phyloP scores from a whole-genome alignment of 2,329 filamentous ascomycete species.

The Colletotrichum incanum region DNA sequence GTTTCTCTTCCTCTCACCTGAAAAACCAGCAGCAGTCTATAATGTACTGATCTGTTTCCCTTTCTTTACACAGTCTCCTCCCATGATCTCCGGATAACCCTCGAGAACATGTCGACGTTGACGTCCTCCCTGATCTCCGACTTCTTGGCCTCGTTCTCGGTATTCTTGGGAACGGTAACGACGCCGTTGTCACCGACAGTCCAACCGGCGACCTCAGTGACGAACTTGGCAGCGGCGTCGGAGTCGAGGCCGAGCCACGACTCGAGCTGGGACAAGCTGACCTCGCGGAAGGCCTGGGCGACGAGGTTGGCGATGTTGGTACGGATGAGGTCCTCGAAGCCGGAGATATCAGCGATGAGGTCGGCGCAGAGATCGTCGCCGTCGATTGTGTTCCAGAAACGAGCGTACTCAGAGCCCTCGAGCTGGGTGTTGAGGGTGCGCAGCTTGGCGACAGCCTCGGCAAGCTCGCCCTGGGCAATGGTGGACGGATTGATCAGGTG shows the following conservation, averaged over 20 bases:
- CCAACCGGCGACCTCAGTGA: slow-evolving; percentile 90
- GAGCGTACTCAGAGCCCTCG: slow-evolving; percentile 89
- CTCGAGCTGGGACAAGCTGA: slow-evolving; percentile 78
- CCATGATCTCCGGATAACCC: slow-evolving; percentile 87
- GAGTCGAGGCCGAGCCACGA: slow-evolving; percentile 82
- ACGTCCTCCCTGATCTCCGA: slow-evolving; percentile 96
- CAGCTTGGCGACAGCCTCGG: slow-evolving; percentile 93
- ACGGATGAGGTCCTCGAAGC: slow-evolving; percentile 95
- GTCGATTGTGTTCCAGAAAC: slow-evolving; percentile 95
- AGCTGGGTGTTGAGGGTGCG: slow-evolving; percentile 88
- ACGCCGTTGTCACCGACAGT: slow-evolving; percentile 76
- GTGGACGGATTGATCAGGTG: slow-evolving; percentile 91
- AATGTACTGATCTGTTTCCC: not conserved
- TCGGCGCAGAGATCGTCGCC: slow-evolving; percentile 97
- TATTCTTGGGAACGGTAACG: slow-evolving; percentile 89
- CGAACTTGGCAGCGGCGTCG: slow-evolving; percentile 81
- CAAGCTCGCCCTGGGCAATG: slow-evolving; percentile 78
- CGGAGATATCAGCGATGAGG: slow-evolving; percentile 91
- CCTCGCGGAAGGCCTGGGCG: slow-evolving; percentile 83
- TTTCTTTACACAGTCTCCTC: slow-evolving; percentile 78
- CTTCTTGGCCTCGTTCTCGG: slow-evolving; percentile 98
- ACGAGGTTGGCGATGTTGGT: slow-evolving; percentile 91
- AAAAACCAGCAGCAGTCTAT: not conserved
- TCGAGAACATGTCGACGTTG: slow-evolving; percentile 87
- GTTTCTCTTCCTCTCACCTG: slow-evolving; percentile 22